Evolutionary conservation across 2,329 filamentous ascomycete species (phyloP).

Genomic region (Emericellopsis atlantica): DNA sequence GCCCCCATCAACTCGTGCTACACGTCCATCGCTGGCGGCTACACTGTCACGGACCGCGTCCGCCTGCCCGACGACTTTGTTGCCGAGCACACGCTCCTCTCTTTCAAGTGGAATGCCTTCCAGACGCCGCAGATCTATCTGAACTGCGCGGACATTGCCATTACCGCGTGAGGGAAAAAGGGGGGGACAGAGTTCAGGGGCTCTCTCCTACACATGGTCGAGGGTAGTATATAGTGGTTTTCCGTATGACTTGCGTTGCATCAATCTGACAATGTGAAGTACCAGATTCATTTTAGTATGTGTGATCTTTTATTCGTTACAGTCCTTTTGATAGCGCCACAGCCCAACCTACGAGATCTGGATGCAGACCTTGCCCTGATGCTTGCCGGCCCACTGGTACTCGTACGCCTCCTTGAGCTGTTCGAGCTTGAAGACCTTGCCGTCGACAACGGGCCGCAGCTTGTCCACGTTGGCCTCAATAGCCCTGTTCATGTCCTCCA

Average conservation of each 20-base stretch:
- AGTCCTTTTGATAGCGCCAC: no score
- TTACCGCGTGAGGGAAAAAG: conserved; percentile 7
- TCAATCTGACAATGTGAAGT: no score
- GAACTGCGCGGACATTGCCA: conserved; percentile 38
- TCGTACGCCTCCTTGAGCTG: conserved; percentile 29
- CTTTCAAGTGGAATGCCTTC: conserved; percentile 41
- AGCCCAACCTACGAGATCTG: conserved; percentile 11
- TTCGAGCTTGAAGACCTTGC: conserved; percentile 29
- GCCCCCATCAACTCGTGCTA: conserved; percentile 29
- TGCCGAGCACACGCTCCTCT: conserved; percentile 36
- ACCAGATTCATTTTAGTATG: no score
- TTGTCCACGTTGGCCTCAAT: conserved; percentile 32
- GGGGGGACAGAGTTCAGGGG: no score
- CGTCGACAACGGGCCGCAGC: conserved; percentile 31
- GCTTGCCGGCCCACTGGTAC: conserved; percentile 22
- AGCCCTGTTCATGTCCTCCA: conserved; percentile 38
- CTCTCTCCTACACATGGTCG: no score
- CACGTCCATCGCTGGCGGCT: conserved; percentile 39
- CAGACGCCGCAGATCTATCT: conserved; percentile 41
- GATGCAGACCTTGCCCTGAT: conserved; percentile 25
- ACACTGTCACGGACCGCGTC: conserved; percentile 38
- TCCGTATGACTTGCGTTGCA: no score
- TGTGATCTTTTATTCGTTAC: no score
- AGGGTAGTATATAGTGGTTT: no score
- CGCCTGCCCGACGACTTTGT: conserved; percentile 32